Evolutionary conservation across 2,329 filamentous ascomycete genomes (phyloP).

Genomic region (Shiraia sp.): DNA sequence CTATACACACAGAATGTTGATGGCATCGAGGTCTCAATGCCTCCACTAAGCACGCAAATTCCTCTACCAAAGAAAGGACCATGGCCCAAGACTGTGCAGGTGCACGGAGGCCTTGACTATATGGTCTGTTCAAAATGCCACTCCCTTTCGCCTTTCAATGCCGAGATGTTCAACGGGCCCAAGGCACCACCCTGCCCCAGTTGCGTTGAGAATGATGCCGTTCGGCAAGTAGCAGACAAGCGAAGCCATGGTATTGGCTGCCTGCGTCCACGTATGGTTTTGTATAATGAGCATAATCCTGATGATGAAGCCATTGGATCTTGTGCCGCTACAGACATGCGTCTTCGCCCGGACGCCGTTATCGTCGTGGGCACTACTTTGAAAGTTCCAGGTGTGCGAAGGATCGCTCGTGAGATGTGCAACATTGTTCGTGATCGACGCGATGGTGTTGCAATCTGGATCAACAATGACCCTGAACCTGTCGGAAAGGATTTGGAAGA

Average conservation of each 20-base stretch:
- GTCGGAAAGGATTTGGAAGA: slow-evolving; percentile 83
- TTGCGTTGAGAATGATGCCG: slow-evolving; percentile 74
- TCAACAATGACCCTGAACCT: slow-evolving; percentile 87
- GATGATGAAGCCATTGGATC: slow-evolving; percentile 95
- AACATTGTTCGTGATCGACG: slow-evolving; percentile 78
- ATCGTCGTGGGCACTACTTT: slow-evolving; percentile 94
- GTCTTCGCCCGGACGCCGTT: slow-evolving; percentile 83
- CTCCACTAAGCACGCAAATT: slow-evolving; percentile 77
- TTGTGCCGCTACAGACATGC: slow-evolving; percentile 83
- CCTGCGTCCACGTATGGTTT: slow-evolving; percentile 86
- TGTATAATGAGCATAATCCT: slow-evolving; percentile 97
- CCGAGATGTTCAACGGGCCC: slow-evolving; percentile 79
- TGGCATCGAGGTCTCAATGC: slow-evolving; percentile 83
- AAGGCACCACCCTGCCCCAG: slow-evolving; percentile 77
- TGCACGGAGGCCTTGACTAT: slow-evolving; percentile 90
- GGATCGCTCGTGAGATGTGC: slow-evolving; percentile 90
- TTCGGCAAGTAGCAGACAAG: slow-evolving; percentile 80
- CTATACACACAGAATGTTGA: slow-evolving; percentile 98
- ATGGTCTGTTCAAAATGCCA: slow-evolving; percentile 97
- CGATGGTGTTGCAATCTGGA: slow-evolving; percentile 89
- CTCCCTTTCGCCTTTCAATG: slow-evolving; percentile 74
- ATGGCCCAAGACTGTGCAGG: slow-evolving; percentile 90
- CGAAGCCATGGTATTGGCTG: slow-evolving; percentile 91
- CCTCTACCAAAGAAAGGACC: slow-evolving; percentile 83
- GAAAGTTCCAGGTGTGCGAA: slow-evolving; percentile 89